These are phyloP conservation scores for Oidiodendron maius DNA, from an alignment of 495 filamentous ascomycete species.

Conservation along the genomic window DNA sequence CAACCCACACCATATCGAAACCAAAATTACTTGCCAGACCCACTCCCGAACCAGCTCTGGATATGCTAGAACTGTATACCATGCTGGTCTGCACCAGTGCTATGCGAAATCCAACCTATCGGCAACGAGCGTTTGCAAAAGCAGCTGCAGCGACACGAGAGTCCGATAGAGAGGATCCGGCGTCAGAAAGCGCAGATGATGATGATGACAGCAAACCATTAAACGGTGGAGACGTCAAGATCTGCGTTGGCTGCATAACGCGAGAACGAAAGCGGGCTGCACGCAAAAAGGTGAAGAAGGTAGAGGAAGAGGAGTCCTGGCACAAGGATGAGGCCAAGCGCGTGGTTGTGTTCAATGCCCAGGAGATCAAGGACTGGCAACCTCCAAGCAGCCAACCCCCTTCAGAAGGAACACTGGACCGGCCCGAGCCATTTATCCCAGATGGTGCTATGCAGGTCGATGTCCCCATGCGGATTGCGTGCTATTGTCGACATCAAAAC, in stretches of 20 bases:
- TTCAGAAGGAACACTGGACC: constrained; percentile 24
- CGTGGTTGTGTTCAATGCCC: constrained; percentile 88
- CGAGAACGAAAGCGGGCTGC: constrained; percentile 83
- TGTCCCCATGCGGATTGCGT: constrained; percentile 91
- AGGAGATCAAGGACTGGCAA: constrained; percentile 85
- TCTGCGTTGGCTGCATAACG: constrained; percentile 76
- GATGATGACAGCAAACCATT: constrained; percentile 62
- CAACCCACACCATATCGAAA: constrained; percentile 84
- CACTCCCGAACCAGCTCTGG: constrained; percentile 48
- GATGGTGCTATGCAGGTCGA: constrained; percentile 66
- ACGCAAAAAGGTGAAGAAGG: constrained; percentile 83
- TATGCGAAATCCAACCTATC: constrained; percentile 67
- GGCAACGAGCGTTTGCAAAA: constrained; percentile 57
- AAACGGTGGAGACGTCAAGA: constrained; percentile 82
- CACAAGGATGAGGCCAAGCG: constrained; percentile 68
- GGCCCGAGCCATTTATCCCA: constrained; percentile 39
- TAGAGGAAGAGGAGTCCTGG: constrained; percentile 79
- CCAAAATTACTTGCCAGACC: constrained; percentile 76
- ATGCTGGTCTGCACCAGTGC: constrained; percentile 87
- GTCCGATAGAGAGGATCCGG: constrained; percentile 1
- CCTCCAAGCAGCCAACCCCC: constrained; percentile 37
- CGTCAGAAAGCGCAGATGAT: constrained; percentile 18
- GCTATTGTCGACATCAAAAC: constrained; percentile 89
- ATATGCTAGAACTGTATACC: constrained; percentile 75
- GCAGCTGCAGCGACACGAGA: constrained; percentile 39